Conservation (phyloP, 345 rosid genomes). For the Stellera chamaejasme region DNA sequence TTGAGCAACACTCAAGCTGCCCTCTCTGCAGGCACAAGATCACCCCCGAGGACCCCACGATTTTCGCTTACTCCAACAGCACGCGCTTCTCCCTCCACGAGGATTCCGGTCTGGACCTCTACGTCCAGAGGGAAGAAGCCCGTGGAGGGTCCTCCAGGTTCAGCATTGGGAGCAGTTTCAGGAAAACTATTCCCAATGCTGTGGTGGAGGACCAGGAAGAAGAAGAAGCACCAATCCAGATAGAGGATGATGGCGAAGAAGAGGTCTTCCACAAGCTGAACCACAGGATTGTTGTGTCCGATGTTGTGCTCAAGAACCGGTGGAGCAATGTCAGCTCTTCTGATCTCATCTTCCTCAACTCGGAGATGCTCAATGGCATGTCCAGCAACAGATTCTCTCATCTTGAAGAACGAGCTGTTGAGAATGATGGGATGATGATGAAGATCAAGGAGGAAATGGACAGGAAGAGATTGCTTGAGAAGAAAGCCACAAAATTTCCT, state of each 20-base stretch:
- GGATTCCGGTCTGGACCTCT: slow-evolving; percentile 53
- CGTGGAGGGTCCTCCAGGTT: slow-evolving; percentile 53
- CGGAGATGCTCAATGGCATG: slow-evolving; percentile 50
- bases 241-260: slow-evolving; percentile 14
- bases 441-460: slow-evolving; percentile 61
- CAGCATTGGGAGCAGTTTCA: slow-evolving; percentile 65
- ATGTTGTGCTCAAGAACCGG: slow-evolving; percentile 58
- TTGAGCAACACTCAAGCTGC: slow-evolving; percentile 80
- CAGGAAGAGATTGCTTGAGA: slow-evolving; percentile 48
- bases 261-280: slow-evolving; percentile 45
- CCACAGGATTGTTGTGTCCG: slow-evolving; percentile 67
- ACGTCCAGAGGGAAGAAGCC: slow-evolving; percentile 57
- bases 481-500: slow-evolving; percentile 23
- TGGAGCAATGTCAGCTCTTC: slow-evolving; percentile 92
- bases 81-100: slow-evolving; percentile 32
- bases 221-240: slow-evolving; percentile 13
- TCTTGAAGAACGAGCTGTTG: slow-evolving; percentile 13
- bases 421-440: slow-evolving; percentile 19
- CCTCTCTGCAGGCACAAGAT: slow-evolving; percentile 71
- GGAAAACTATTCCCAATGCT: slow-evolving; percentile 18
- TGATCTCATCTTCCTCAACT: slow-evolving; percentile 63
- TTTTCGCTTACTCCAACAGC: slow-evolving; percentile 47
- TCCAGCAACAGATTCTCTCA: slow-evolving; percentile 49
- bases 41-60: slow-evolving; percentile 42
- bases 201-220: slow-evolving; percentile 22